Evolutionary conservation across 106 monocot species (phyloP).

Genomic region (Dioscorea alata): DNA sequence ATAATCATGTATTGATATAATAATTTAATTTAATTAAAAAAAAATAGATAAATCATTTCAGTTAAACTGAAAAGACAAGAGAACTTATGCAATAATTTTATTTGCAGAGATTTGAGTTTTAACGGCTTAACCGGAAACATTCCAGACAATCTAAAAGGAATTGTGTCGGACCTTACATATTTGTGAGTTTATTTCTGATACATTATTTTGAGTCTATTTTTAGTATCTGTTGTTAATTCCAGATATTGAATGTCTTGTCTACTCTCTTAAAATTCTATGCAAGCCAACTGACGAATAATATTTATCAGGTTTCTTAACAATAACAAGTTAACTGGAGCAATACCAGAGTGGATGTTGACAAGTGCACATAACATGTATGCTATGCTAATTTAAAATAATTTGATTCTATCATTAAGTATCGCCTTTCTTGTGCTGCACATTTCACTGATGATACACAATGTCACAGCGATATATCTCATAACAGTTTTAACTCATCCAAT

Average conservation of each 20-base stretch:
- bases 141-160: constrained; percentile 19
- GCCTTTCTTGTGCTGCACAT: not conserved
- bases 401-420: not conserved
- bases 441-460: not conserved
- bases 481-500: constrained; percentile 42
- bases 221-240: no score
- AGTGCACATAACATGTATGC: constrained; percentile 43
- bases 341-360: constrained; percentile 62
- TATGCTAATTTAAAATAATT: not conserved
- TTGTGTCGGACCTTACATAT: constrained; percentile 16
- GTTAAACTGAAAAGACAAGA: no score
- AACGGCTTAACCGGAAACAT: constrained; percentile 43
- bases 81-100: not conserved
- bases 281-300: no score
- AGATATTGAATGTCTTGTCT: no score
- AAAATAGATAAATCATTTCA: no score
- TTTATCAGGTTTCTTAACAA: constrained; percentile 55
- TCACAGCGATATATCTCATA: constrained; percentile 75
- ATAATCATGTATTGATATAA: no score
- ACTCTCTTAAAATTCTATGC: no score
- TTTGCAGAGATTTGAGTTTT: constrained; percentile 59
- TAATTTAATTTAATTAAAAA: no score
- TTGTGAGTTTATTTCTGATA: constrained; percentile 22
- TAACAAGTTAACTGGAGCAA: constrained; percentile 60
- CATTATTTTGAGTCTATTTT: no score